Conservation (phyloP, 208 protist species). For the Spongospora subterranea region DNA sequence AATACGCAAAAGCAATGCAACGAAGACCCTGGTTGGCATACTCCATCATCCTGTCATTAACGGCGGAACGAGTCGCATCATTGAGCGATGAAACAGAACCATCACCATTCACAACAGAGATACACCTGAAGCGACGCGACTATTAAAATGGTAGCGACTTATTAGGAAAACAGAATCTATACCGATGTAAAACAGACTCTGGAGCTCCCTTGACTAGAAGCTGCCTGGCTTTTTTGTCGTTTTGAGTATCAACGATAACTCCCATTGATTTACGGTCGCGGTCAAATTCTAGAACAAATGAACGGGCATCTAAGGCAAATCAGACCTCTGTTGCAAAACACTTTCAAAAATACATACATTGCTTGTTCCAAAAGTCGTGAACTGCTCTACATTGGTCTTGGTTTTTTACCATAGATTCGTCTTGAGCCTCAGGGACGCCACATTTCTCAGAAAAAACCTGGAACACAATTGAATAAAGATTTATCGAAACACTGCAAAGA, state of each 20-base stretch:
- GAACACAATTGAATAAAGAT: neutral
- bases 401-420: no score
- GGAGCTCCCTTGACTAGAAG: slow-evolving; percentile 67
- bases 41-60: neutral
- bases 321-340: slow-evolving; percentile 67
- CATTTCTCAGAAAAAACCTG: slow-evolving; percentile 37
- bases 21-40: slow-evolving; percentile 18
- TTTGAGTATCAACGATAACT: slow-evolving; percentile 69
- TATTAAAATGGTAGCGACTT: neutral
- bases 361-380: neutral
- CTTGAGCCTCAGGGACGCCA: slow-evolving; percentile 85
- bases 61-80: neutral
- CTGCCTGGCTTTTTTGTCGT: neutral
- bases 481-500: neutral
- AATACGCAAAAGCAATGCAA: slow-evolving; percentile 47
- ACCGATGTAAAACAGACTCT: slow-evolving; percentile 55
- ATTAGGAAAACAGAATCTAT: neutral
- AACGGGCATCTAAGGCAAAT: slow-evolving; percentile 58
- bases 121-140: slow-evolving; percentile 2
- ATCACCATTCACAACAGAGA: neutral
- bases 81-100: neutral
- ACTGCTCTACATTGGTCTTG: neutral
- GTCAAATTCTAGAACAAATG: slow-evolving; percentile 86
- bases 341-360: slow-evolving; percentile 17
- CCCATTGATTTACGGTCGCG: slow-evolving; percentile 92